Conservation (phyloP, 352 stramenopile species). For the Phytopythium oedochilum region DNA sequence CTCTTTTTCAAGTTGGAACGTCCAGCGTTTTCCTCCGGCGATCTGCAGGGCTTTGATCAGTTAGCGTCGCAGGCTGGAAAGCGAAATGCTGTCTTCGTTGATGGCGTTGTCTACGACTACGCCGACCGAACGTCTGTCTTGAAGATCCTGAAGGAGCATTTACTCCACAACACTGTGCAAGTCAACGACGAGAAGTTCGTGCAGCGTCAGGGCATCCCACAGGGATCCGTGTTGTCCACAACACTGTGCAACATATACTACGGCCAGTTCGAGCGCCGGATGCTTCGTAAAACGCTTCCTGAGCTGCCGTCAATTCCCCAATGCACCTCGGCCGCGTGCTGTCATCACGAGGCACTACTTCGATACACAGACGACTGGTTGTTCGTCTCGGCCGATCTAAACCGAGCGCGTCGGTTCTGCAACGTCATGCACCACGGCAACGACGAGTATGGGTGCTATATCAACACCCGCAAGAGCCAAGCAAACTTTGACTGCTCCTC, state of each 20-base stretch:
- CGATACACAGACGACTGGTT: constrained; percentile 82
- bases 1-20: constrained; percentile 63
- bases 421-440: constrained; percentile 60
- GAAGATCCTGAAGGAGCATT: constrained; percentile 55
- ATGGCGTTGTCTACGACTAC: constrained; percentile 80
- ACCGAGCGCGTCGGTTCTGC: constrained; percentile 41
- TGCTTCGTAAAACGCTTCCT: constrained; percentile 41
- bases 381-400: constrained; percentile 51
- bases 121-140: constrained; percentile 44
- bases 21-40: constrained; percentile 44
- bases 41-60: constrained; percentile 49
- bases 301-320: neutral
- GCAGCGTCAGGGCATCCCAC: constrained; percentile 65
- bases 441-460: constrained; percentile 55
- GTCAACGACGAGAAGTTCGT: constrained; percentile 44
- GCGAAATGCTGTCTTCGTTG: constrained; percentile 51
- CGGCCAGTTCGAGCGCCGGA: constrained; percentile 61
- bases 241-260: constrained; percentile 83
- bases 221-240: constrained; percentile 81
- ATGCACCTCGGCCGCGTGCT: constrained; percentile 6
- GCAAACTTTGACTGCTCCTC: constrained; percentile 43
- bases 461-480: constrained; percentile 60
- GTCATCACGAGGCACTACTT: constrained; percentile 57
- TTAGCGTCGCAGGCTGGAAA: constrained; percentile 33
- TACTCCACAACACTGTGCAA: constrained; percentile 50